These are phyloP conservation scores for Phytophthora kernoviae DNA, from an alignment of 352 stramenopile genomes.

Conservation along the genomic window DNA sequence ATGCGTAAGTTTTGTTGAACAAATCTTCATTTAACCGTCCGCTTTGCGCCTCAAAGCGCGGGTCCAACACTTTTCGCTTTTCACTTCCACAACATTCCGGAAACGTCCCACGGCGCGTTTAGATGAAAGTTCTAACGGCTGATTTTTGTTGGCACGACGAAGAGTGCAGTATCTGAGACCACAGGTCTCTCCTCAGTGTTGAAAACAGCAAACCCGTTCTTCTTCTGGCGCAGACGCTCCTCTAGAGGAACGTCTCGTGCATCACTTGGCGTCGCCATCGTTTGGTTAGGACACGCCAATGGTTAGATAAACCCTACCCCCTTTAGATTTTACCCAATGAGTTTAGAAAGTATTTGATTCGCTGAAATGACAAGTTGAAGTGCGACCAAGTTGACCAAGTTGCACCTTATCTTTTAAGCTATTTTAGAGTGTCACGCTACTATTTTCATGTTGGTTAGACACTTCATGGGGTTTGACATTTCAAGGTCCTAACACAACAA, in stretches of 20 bases:
- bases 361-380: too few species aligned
- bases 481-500: too few species aligned
- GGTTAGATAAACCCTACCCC: too few species aligned
- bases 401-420: too few species aligned
- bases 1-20: constrained; percentile 89
- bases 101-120: constrained; percentile 83
- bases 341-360: too few species aligned
- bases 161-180: constrained; percentile 8
- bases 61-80: constrained; percentile 78
- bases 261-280: constrained; percentile 4
- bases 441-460: too few species aligned
- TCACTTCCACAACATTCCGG: constrained; percentile 83
- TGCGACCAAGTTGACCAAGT: too few species aligned
- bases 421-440: too few species aligned
- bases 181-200: constrained; percentile 2
- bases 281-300: constrained; percentile 3
- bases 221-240: constrained; percentile 79
- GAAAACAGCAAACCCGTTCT: constrained; percentile 65
- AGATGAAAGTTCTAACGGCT: constrained; percentile 83
- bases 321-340: too few species aligned
- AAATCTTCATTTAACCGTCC: constrained; percentile 90
- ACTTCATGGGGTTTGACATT: too few species aligned
- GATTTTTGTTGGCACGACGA: constrained; percentile 79
- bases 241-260: constrained; percentile 78
- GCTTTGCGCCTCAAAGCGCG: constrained; percentile 85